Evolutionary conservation across 1,284 basidiomycete genomes (phyloP).

Genomic region (Ustilago xerochloae): DNA sequence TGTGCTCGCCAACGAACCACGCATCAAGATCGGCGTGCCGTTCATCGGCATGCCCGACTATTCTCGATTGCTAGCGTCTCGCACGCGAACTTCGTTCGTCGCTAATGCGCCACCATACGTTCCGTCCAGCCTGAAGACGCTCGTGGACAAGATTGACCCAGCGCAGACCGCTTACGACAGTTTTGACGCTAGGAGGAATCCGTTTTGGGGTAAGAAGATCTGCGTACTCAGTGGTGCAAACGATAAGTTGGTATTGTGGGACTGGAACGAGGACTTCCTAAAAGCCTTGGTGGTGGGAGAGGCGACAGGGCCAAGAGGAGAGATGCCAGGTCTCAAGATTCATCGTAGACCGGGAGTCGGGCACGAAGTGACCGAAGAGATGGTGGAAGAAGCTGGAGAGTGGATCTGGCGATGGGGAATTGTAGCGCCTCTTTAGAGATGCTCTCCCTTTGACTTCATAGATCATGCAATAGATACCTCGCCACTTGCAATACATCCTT

Average conservation of each 20-base stretch:
- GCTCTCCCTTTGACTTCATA: not conserved
- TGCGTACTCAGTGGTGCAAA: conserved; percentile 59
- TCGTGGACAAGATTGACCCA: conserved; percentile 59
- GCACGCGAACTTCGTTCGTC: conserved; percentile 57
- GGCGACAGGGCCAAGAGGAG: conserved; percentile 24
- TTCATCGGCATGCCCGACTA: conserved; percentile 82
- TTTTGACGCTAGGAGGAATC: conserved; percentile 36
- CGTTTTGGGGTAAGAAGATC: conserved; percentile 65
- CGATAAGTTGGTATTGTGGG: conserved; percentile 61
- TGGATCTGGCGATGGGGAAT: conserved; percentile 59
- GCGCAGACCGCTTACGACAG: conserved; percentile 49
- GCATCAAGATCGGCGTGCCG: conserved; percentile 78
- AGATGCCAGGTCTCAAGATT: conserved; percentile 51
- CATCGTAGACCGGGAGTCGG: conserved; percentile 46
- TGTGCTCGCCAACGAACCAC: conserved; percentile 74
- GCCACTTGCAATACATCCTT: too few relatives aligned
- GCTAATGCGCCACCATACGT: conserved; percentile 60
- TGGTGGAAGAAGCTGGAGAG: conserved; percentile 60
- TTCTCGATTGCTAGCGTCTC: conserved; percentile 51
- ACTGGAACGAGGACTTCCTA: conserved; percentile 62
- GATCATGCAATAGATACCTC: not conserved
- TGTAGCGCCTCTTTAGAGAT: conserved; percentile 12
- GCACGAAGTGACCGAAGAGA: conserved; percentile 58
- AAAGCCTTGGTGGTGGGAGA: conserved; percentile 54
- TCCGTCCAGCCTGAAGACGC: conserved; percentile 50